Base-by-base conservation (phyloP, 441 rosid genomes). In the Hura crepitans region DNA sequence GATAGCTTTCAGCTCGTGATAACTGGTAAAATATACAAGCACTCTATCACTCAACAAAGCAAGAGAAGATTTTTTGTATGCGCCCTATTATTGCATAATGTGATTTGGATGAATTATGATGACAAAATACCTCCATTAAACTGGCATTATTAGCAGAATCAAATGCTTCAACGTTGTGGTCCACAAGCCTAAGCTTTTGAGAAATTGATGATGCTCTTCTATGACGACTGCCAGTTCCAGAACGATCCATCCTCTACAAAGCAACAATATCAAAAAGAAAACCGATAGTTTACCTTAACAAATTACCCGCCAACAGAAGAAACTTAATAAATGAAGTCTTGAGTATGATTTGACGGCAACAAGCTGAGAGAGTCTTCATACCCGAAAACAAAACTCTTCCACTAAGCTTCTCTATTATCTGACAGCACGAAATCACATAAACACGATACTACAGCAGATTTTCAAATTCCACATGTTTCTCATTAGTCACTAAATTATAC, bases 71-170 rank as follows among this genome's bases (percentile, higher is more conserved):
- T 5, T 37, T 1, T 6, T 37, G 42, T 5, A 42, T 9, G 46
- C 1, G 14, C 13, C 15, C 12, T 42, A 9, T 42, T 8, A 35
- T 4, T 35, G 39, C 39, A 35, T 35, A 42, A 42, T 42, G 14
- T 35, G 7, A 35, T 35, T 35, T 35, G 39, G 46, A 42, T 37
- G 8, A 37, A 6, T 10, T 37, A 37, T 37, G 42, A 6, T 37
- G 42, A 37, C 42, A 0, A 27, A 51, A 5, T 87, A 92, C 99
- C 90, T 92, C 97, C 97, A 95, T 92, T 61, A 95, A 81, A 82
- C 96, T 87, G 72, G 82, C 89, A 76, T 88, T 88, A 85, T 92
- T 90, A 68, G 84, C 62, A 49, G 92, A 92, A 76, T 89, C 97
- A 69, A 84, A 77, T 61, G 84, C 75, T 37, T 83, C 85, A 67